Percentiles rank a stretch among this genome's conserved stretches.
Evolutionary conservation across 2,329 filamentous ascomycete genomes (phyloP).

Genomic region (Endothia cerciana): DNA sequence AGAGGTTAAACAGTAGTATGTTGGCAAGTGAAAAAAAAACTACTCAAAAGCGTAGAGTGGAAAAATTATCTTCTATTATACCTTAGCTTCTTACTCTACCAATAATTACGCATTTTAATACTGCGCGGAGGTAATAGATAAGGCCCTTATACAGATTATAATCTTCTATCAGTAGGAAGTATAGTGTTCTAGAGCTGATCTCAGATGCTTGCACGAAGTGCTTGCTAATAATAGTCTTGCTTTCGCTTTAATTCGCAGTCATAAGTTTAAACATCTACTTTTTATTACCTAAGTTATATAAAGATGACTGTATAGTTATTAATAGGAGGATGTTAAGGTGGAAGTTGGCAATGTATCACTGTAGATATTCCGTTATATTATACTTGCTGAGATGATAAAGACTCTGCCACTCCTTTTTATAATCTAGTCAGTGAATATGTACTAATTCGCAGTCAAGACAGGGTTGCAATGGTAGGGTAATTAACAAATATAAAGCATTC

Average conservation of each 20-base stretch:
- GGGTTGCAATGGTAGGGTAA: too few species aligned
- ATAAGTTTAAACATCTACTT: slow-evolving; percentile 43
- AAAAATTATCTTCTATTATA: too few species aligned
- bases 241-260: slow-evolving; percentile 30
- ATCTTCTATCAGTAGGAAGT: too few species aligned
- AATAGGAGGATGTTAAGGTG: slow-evolving; percentile 50
- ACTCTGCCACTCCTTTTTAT: slow-evolving; percentile 41
- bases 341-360: slow-evolving; percentile 50
- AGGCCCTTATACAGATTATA: too few species aligned
- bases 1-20: too few species aligned
- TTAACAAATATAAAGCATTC: slow-evolving; percentile 40
- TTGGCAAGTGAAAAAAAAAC: too few species aligned
- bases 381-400: slow-evolving; percentile 49
- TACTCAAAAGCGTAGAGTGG: too few species aligned
- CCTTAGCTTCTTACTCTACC: too few species aligned
- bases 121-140: too few species aligned
- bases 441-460: not conserved
- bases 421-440: slow-evolving; percentile 33
- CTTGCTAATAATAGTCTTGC: slow-evolving; percentile 39
- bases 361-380: slow-evolving; percentile 53
- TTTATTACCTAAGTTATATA: slow-evolving; percentile 41
- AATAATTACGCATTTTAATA: too few species aligned
- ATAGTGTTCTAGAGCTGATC: too few species aligned
- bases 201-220: too few species aligned
- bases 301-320: slow-evolving; percentile 42